Evolutionary conservation across 139 green algal genomes (phyloP).

Genomic region (Edaphochlamys debaryana): DNA sequence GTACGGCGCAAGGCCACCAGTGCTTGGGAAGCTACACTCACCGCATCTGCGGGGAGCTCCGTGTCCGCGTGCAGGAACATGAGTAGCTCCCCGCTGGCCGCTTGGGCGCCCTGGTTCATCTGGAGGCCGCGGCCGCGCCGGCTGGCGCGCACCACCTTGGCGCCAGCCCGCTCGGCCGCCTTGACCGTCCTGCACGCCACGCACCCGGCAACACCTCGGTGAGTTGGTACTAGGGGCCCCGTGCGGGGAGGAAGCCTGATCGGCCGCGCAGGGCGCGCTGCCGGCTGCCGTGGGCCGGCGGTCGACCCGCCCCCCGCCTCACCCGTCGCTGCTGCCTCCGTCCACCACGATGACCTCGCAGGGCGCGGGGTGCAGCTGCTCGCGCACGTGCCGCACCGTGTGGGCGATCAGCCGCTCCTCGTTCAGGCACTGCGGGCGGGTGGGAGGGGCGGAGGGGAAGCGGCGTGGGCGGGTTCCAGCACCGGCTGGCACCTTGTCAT

Average conservation of each 20-base stretch:
- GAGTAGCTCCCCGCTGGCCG: constrained; percentile 55
- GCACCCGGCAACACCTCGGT: neutral
- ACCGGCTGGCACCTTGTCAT: too few relatives aligned
- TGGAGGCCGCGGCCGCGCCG: constrained; percentile 66
- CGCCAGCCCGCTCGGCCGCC: constrained; percentile 40
- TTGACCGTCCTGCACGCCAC: constrained; percentile 51
- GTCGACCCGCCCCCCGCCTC: neutral
- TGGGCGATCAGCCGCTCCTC: constrained; percentile 61
- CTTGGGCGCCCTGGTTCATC: constrained; percentile 81
- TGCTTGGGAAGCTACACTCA: too few relatives aligned
- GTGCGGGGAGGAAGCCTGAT: too few relatives aligned
- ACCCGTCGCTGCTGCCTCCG: constrained; percentile 73
- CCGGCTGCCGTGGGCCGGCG: too few relatives aligned
- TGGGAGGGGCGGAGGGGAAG: too few relatives aligned
- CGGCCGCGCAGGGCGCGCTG: too few relatives aligned
- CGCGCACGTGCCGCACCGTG: constrained; percentile 51
- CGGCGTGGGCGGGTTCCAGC: too few relatives aligned
- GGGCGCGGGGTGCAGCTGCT: constrained; percentile 52
- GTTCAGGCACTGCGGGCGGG: constrained; percentile 69
- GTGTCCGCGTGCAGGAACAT: constrained; percentile 75
- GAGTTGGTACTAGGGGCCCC: neutral
- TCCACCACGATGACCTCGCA: constrained; percentile 86
- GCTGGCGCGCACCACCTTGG: constrained; percentile 30
- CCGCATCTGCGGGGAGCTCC: constrained; percentile 49
- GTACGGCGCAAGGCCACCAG: too few relatives aligned